Evolutionary conservation across 2,329 filamentous ascomycete genomes (phyloP), one percentile per base, ranked within the genome.

Genomic region (Talaromyces marneffei): DNA sequence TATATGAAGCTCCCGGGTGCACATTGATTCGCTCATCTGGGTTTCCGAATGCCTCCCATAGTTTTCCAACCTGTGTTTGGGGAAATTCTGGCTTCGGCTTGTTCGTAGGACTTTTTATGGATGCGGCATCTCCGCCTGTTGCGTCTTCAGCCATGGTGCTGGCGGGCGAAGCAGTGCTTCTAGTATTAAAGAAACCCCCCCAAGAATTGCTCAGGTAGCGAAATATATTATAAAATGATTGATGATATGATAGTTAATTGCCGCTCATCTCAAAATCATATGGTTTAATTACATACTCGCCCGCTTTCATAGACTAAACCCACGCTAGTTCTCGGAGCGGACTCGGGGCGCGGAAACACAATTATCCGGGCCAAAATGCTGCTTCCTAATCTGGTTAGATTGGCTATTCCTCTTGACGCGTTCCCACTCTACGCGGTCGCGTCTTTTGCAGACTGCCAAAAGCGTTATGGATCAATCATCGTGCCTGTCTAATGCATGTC

Each of bases 1-100:
- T 82, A 65, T 80, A 79, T 14, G 79, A 82, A 18, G 83, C 83
- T 60, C 82, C 82, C 1, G 85, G 79, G 72, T 87, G 72, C 59
- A 79, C 71, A 68, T 85, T 85, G 42, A 80, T 79, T 53, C 78
- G 82, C 62, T 83, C 76, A 62, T 77, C 73, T 10, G 78, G 77
- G 63, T 76, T 77, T 33, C 77, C 77, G 63, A 79, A 78, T 31
- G 76, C 77, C 56, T 79, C 77, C 76, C 78, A 79, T 69, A 79
- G 67, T 69, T 80, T 79, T 62, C 74, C 75, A 44, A 75, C 77
- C 69, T 80, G 78, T 37, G 77, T 76, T 67, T 78, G 74, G 25
- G 77, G 72, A 27, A 75, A 70, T 56, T 78, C 76, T 66, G 76
- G 71, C 64, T 74, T 77, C n/a, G 74, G 69, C 63, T 73, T 75